Conservation (phyloP, 306 rosid species). For the Corylus heterophylla region DNA sequence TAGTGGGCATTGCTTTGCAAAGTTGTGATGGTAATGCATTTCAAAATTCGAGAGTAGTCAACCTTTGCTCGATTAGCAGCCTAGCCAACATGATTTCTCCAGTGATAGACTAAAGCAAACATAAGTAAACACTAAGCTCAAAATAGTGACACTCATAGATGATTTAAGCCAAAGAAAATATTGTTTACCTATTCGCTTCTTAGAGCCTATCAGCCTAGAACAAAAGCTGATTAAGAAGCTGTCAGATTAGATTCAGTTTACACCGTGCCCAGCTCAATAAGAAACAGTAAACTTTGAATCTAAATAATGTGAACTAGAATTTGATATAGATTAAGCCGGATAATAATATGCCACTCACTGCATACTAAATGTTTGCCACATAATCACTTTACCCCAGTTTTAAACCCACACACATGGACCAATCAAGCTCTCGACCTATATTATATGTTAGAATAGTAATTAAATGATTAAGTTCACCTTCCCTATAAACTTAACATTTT, state of each 20-base stretch:
- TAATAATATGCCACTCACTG: background rate
- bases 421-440: background rate
- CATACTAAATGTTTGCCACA: background rate
- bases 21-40: background rate
- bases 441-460: background rate
- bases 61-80: background rate
- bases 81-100: background rate
- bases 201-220: too few relatives aligned
- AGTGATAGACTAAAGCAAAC: background rate
- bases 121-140: background rate
- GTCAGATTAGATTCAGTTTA: background rate
- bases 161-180: too few relatives aligned
- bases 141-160: background rate
- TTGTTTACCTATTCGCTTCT: too few relatives aligned
- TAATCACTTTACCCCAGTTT: background rate
- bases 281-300: background rate
- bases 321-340: background rate
- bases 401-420: background rate
- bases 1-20: background rate
- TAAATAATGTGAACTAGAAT: background rate
- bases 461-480: too few relatives aligned
- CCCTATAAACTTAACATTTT: too few relatives aligned
- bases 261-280: background rate
- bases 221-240: too few relatives aligned
- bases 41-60: background rate